Conservation (phyloP, 257 asterid genomes). For the Petunia axillaris region DNA sequence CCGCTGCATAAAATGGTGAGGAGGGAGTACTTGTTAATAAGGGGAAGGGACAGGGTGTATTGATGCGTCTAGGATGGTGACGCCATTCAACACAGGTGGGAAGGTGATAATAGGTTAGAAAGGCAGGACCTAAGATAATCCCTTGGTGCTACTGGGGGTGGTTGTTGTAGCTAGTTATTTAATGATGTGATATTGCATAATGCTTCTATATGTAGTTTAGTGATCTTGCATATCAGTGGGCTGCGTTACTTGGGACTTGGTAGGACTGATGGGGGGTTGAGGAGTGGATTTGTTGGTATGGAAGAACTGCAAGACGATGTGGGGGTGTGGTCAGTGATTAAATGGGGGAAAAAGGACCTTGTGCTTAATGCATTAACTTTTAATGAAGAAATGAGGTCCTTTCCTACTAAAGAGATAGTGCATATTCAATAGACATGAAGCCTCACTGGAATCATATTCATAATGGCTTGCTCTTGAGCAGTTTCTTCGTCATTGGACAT, state of each 20-base stretch:
- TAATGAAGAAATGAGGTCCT: not conserved
- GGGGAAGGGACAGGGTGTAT: not conserved
- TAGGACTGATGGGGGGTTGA: not conserved
- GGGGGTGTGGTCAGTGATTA: not conserved
- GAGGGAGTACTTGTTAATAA: too few species aligned
- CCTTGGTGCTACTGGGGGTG: not conserved
- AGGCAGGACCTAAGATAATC: not conserved
- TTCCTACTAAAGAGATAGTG: not conserved
- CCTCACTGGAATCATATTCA: not conserved
- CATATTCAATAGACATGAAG: not conserved
- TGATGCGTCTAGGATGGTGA: not conserved
- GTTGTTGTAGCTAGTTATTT: not conserved
- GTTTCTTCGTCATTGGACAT: not conserved
- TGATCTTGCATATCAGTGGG: not conserved
- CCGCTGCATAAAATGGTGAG: too few species aligned
- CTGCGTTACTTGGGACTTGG: not conserved
- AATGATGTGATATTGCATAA: not conserved
- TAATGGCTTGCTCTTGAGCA: not conserved
- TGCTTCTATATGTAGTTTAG: not conserved
- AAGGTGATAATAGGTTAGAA: not conserved
- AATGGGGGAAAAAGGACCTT: not conserved
- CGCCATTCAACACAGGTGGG: not conserved
- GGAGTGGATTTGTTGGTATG: not conserved
- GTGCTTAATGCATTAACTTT: not conserved
- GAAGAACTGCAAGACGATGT: not conserved